These are phyloP conservation scores for Aspergillus diversus DNA, from an alignment of 495 filamentous ascomycete species.

Conservation along the genomic window DNA sequence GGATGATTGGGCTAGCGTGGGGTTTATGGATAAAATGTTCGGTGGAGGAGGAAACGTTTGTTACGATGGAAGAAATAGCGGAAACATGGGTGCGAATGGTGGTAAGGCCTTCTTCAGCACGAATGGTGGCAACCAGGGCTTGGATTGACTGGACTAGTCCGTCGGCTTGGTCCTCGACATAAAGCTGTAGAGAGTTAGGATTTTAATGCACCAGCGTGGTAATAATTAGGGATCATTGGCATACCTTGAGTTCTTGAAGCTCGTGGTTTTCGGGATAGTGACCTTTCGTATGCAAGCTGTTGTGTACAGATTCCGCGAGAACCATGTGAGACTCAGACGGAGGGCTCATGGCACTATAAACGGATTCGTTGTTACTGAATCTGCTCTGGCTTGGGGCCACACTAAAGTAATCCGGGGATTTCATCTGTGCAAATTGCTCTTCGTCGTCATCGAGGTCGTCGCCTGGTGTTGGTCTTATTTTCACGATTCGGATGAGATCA, in stretches of 20 bases:
- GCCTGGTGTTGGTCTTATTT: conserved; percentile 74
- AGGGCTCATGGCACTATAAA: conserved; percentile 58
- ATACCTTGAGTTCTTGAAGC: conserved; percentile 74
- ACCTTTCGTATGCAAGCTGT: conserved; percentile 32
- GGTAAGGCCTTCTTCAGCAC: conserved; percentile 65
- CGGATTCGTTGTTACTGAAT: conserved; percentile 52
- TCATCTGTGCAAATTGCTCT: conserved; percentile 43
- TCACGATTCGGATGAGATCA: conserved; percentile 79
- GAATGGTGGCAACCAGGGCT: conserved; percentile 77
- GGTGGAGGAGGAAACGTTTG: conserved; percentile 68
- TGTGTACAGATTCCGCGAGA: conserved; percentile 34
- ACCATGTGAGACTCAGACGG: conserved; percentile 35
- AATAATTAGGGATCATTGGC: not conserved
- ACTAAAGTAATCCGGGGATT: conserved; percentile 54
- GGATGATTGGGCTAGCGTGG: conserved; percentile 44
- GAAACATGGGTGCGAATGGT: conserved; percentile 71
- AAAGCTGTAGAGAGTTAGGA: conserved; percentile 52
- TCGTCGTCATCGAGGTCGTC: conserved; percentile 75
- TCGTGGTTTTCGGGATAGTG: conserved; percentile 56
- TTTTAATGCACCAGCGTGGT: not conserved
- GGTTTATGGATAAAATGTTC: conserved; percentile 58
- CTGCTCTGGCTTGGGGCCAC: conserved; percentile 49
- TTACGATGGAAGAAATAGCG: conserved; percentile 70
- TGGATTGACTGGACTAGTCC: conserved; percentile 81
- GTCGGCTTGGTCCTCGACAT: conserved; percentile 84